Evolutionary conservation across 805 yeast species (phyloP).

Genomic region (Geotrichum ghanense): DNA sequence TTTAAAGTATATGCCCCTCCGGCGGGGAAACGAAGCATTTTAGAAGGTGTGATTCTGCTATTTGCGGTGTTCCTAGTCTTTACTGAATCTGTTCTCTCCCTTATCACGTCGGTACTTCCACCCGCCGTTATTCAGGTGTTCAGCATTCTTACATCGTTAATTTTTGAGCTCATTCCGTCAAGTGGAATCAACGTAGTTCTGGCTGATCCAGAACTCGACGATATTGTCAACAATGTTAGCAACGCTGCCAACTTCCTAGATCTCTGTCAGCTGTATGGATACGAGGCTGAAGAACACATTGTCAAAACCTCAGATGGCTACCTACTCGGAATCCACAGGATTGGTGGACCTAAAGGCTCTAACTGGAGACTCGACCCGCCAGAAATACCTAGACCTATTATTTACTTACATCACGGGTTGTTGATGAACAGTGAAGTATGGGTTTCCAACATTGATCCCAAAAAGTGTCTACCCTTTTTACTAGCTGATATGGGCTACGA

Average conservation of each 20-base stretch:
- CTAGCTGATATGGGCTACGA: conserved; percentile 79
- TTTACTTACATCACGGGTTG: conserved; percentile 85
- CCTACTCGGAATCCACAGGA: conserved; percentile 61
- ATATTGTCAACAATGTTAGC: conserved; percentile 12
- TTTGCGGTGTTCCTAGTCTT: conserved; percentile 23
- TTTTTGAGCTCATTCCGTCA: conserved; percentile 8
- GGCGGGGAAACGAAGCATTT: conserved; percentile 20
- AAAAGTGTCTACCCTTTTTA: conserved; percentile 58
- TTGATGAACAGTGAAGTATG: conserved; percentile 83
- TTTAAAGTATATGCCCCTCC: conserved; percentile 20
- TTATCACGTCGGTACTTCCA: conserved; percentile 23
- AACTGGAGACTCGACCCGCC: conserved; percentile 13
- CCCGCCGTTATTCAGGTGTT: conserved; percentile 16
- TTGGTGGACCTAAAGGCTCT: conserved; percentile 20
- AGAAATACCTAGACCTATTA: conserved; percentile 31
- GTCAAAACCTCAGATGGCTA: conserved; percentile 72
- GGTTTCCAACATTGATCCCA: conserved; percentile 40
- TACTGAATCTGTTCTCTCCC: conserved; percentile 20
- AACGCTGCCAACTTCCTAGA: conserved; percentile 38
- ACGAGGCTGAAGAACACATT: conserved; percentile 61
- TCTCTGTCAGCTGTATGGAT: conserved; percentile 59
- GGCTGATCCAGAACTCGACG: neutral
- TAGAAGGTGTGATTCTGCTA: conserved; percentile 25
- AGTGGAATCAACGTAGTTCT: conserved; percentile 1
- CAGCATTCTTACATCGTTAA: conserved; percentile 10